Base-by-base conservation (phyloP, 1,139 yeast species). In the Candida sp. region DNA sequence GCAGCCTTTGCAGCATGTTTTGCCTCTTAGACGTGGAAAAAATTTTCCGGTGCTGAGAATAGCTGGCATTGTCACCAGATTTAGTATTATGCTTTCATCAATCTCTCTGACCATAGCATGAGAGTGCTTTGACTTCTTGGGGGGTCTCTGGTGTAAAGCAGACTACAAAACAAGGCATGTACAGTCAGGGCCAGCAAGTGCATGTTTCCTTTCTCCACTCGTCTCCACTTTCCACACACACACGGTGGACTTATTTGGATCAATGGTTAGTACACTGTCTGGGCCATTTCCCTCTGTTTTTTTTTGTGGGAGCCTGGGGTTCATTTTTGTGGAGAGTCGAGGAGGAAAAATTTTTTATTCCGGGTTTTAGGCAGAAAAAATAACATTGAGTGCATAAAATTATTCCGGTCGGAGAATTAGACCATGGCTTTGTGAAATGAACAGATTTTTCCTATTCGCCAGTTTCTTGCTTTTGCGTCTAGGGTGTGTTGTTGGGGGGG, bases 321-420 rank as follows among this genome's bases (percentile, higher is more conserved):
- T 22, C 23, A 27, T 11, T 38, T 26, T 38, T 38, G 32, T 38
- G 40, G 40, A 25, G 28, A 17, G 17, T 17, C 17, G 17, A 17
- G 17, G 17, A 8, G n/a, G n/a, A n/a, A 26, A 26, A 38, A 38
- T 28, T 7, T 32, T 42, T 42, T 32, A 28, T 17, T 41, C 44
- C 44, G 44, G 6, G n/a, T 22, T 30, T 30, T 7, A 26, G 35
- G 43, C 23, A 22, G 30, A 40, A 42, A 22, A 5, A 32, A 42
- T 31, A 42, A 31, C 44, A 42, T 5, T 28, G 31, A 23, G 26
- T 44, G 48, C 51, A 48, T 44, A 41, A 12, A 28, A 41, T 33
- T 48, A 33, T 39, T 48, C 51, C 51, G 51, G 23, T 28, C 51
- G 51, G 51, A 48, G 45, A 44, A 41, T 28, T 37, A 17, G 17